Evolutionary conservation across 305 asterid species (phyloP).

Genomic region (Fraxinus sp.): DNA sequence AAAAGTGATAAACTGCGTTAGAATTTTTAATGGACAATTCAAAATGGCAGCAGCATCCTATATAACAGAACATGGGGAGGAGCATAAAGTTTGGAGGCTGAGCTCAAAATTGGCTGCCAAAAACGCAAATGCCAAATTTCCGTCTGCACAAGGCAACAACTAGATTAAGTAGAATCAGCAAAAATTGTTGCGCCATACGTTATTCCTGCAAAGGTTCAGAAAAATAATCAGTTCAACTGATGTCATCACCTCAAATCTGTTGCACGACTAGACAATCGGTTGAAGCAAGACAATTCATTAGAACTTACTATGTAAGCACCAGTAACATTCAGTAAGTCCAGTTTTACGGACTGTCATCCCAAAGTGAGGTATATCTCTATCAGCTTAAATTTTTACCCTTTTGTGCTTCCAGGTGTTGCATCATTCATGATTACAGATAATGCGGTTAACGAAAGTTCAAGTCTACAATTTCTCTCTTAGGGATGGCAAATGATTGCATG

Average conservation of each 20-base stretch:
- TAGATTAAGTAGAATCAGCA: conserved; percentile 4
- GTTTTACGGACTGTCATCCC: background rate
- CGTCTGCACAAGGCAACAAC: background rate
- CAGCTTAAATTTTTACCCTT: background rate
- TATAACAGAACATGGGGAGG: background rate
- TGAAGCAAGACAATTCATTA: background rate
- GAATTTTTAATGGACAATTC: background rate
- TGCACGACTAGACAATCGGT: background rate
- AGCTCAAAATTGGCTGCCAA: background rate
- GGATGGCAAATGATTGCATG: background rate
- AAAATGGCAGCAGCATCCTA: background rate
- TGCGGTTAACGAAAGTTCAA: background rate
- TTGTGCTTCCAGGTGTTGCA: background rate
- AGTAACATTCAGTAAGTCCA: background rate
- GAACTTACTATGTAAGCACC: background rate
- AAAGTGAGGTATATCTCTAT: background rate
- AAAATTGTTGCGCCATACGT: background rate
- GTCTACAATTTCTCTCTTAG: background rate
- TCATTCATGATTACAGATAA: background rate
- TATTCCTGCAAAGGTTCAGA: background rate
- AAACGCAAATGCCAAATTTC: background rate
- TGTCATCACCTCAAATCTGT: background rate
- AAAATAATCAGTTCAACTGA: background rate
- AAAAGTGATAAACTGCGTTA: background rate
- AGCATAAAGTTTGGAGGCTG: background rate